phyloP scores from a whole-genome alignment of 257 asterid genomes.

The Ilex asprella region DNA sequence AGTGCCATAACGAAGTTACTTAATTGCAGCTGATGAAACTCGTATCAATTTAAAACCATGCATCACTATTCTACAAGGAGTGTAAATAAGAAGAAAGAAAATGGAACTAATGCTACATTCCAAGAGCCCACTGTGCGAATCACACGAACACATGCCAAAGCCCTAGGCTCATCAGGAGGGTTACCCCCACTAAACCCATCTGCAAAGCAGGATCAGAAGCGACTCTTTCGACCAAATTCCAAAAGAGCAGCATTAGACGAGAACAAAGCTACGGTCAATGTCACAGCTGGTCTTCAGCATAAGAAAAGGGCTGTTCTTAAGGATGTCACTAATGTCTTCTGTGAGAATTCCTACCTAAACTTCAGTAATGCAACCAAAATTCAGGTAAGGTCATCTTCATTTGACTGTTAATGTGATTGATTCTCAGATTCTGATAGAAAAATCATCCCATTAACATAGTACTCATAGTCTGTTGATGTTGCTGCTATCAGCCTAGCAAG shows the following conservation, averaged over 20 bases:
- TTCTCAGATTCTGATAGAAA: background rate
- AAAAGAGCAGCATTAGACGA: conserved; percentile 63
- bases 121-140: conserved; percentile 41
- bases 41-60: conserved; percentile 19
- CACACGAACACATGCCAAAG: conserved; percentile 78
- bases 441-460: background rate
- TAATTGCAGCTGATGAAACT: conserved; percentile 41
- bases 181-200: conserved; percentile 71
- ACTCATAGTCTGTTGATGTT: background rate
- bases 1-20: too few relatives aligned
- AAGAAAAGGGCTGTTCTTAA: conserved; percentile 78
- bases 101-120: conserved; percentile 28
- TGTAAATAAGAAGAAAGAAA: conserved; percentile 55
- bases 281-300: conserved; percentile 31
- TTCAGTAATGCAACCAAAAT: conserved; percentile 39
- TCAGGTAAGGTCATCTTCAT: conserved; percentile 36
- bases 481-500: conserved; percentile 25
- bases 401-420: conserved; percentile 4
- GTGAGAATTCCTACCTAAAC: conserved; percentile 39
- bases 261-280: conserved; percentile 23
- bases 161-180: conserved; percentile 46
- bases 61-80: conserved; percentile 28
- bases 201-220: conserved; percentile 39
- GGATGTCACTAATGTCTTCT: conserved; percentile 69
- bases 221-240: conserved; percentile 33